phyloP scores from a whole-genome alignment of 2,329 filamentous ascomycete genomes.

The Fusarium nurragi region DNA sequence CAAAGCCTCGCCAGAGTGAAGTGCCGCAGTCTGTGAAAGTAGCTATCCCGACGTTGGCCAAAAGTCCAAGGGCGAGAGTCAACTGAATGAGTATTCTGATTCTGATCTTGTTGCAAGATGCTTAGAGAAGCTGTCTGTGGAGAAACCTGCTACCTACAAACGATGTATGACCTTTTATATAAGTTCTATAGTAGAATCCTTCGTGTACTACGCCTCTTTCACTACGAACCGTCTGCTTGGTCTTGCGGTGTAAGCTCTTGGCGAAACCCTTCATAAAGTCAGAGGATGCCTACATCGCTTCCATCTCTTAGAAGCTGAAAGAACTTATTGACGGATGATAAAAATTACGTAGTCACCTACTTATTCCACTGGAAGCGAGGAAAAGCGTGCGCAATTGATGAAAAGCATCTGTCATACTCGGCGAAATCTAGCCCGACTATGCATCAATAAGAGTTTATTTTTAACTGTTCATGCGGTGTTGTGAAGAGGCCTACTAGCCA shows the following conservation, averaged over 20 bases:
- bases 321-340: not conserved
- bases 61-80: constrained; percentile 3
- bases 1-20: not conserved
- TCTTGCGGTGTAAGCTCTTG: not conserved
- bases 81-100: constrained; percentile 16
- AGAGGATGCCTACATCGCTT: not conserved
- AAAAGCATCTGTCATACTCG: not conserved
- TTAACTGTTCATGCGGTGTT: not conserved
- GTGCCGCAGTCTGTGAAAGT: not conserved
- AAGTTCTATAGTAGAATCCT: not conserved
- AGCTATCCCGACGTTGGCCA: not conserved
- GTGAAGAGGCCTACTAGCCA: too few species aligned
- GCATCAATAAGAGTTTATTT: not conserved
- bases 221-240: rapidly evolving
- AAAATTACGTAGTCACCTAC: not conserved
- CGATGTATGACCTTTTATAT: not conserved
- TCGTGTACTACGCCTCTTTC: not conserved
- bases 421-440: not conserved
- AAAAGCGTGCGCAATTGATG: not conserved
- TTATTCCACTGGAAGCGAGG: not conserved
- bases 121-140: rapidly evolving
- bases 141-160: rapidly evolving
- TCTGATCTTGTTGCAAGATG: not conserved
- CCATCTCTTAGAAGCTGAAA: not conserved
- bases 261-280: not conserved